A percentile compares a stretch with the other conserved stretches of the same genome.
These are phyloP conservation scores for Phytophthora crassamura DNA, from an alignment of 352 stramenopile genomes.

Conservation along the genomic window DNA sequence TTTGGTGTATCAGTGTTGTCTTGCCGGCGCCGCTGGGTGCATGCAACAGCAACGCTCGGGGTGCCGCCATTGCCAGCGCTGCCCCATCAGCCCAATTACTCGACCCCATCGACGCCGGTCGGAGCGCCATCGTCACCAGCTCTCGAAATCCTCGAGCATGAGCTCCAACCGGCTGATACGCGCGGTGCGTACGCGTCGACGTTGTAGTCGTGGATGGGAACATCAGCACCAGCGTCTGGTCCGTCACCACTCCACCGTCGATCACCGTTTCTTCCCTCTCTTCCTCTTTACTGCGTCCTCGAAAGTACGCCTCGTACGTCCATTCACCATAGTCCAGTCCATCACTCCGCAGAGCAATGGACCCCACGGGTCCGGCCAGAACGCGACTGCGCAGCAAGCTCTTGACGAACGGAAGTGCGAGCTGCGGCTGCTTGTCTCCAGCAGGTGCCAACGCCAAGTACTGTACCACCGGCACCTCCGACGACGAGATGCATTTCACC, in stretches of 20 bases:
- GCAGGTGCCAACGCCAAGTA: constrained; percentile 59
- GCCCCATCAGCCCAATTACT: neutral
- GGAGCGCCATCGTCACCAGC: constrained; percentile 49
- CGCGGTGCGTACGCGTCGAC: neutral
- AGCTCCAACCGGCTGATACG: constrained; percentile 41
- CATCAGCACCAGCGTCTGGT: constrained; percentile 68
- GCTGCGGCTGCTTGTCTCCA: constrained; percentile 39
- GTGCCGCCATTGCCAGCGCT: constrained; percentile 10
- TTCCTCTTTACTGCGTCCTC: constrained; percentile 15
- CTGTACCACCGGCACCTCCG: constrained; percentile 46
- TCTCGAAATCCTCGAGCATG: constrained; percentile 52
- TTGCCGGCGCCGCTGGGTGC: constrained; percentile 77
- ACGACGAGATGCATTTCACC: constrained; percentile 31
- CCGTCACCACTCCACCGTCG: constrained; percentile 55
- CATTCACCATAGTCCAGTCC: constrained; percentile 69
- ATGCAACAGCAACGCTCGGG: constrained; percentile 66
- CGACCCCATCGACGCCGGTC: neutral
- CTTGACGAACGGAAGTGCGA: constrained; percentile 62
- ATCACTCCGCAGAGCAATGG: constrained; percentile 50
- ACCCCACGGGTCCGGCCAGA: constrained; percentile 32
- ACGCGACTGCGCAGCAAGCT: constrained; percentile 57
- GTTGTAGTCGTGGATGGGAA: constrained; percentile 48
- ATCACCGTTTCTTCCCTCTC: constrained; percentile 3
- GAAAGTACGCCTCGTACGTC: constrained; percentile 60
- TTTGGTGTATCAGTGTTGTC: constrained; percentile 65